A percentile compares a stretch with the other conserved stretches of the same genome.
phyloP scores from a whole-genome alignment of 352 stramenopile species.

The Phytophthora pinifolia region DNA sequence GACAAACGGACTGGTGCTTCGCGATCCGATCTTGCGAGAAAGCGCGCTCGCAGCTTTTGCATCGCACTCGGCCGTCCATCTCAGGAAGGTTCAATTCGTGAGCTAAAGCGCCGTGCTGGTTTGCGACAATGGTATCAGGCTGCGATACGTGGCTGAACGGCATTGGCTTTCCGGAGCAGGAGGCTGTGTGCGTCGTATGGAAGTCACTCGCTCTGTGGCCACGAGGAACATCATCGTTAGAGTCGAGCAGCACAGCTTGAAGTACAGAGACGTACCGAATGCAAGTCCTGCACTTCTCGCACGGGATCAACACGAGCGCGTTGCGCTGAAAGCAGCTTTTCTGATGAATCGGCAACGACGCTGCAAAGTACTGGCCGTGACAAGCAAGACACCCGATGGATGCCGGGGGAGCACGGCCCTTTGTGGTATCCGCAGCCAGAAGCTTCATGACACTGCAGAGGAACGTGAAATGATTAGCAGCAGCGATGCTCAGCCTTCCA shows the following conservation, averaged over 20 bases:
- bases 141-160: neutral
- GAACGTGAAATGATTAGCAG: constrained; percentile 5
- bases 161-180: constrained; percentile 20
- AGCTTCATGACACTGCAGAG: constrained; percentile 11
- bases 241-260: neutral
- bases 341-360: constrained; percentile 70
- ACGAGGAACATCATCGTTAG: constrained; percentile 1
- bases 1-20: constrained; percentile 73
- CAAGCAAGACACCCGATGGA: constrained; percentile 47
- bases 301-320: constrained; percentile 49
- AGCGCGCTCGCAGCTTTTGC: constrained; percentile 49
- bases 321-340: constrained; percentile 73
- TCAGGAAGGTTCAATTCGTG: constrained; percentile 43
- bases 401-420: constrained; percentile 17
- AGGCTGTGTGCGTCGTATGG: constrained; percentile 18
- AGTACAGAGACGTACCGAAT: constrained; percentile 28
- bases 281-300: constrained; percentile 33
- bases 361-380: constrained; percentile 56
- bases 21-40: constrained; percentile 64
- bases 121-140: neutral
- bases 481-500: constrained; percentile 5
- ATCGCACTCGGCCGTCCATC: constrained; percentile 54
- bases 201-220: constrained; percentile 30
- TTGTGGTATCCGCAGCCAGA: neutral
- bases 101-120: constrained; percentile 4